Evolutionary conservation across 805 yeast species (phyloP), one percentile per base, ranked within the genome.

Genomic region (Teunomyces funiuensis): DNA sequence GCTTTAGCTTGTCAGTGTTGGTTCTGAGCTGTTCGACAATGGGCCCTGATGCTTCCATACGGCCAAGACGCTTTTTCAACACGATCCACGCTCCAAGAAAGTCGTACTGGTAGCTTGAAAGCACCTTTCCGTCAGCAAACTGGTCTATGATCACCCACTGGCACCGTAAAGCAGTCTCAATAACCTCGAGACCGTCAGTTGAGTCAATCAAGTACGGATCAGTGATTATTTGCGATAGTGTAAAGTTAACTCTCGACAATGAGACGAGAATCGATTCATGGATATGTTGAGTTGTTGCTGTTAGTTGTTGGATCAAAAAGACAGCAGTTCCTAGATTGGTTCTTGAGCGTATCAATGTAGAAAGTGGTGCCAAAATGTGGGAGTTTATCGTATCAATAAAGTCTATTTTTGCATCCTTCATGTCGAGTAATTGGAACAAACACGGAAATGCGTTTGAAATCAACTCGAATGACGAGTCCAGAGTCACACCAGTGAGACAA

Each of bases 81-180:
- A 67, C 54, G 3, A 53, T 43, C 74, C 74, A 70, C 3, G 64
- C 52, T 2, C 61, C 73, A 29, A 69, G 30, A 6, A 66, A 54
- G 42, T 70, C 74, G 40, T 52, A 61, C 38, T 50, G 52, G 48
- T 67, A 67, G 14, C 47, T 50, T 18, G 52, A 41, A 1, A 66
- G 23, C 2, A 63, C 43, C 5, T 23, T 22, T 3, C 37, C 27
- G 6, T 40, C 37, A 10, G 45, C 11, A 17, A 58, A 52, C 18
- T 36, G 27, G 1, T 33, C 26, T 6, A 66, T 31, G 5, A 63
- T 40, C 3, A 36, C 33, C 2, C 33, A 9, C 33, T 66, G 73
- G 2, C 61, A 53, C 4, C 40, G 29, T 14, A 69, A 49, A 2
- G 61, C 52, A 7, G 45, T 28, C 14, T 36, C 38, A 14, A 55